phyloP scores from a whole-genome alignment of 179 eudicot species.

The Drosera spatulata region DNA sequence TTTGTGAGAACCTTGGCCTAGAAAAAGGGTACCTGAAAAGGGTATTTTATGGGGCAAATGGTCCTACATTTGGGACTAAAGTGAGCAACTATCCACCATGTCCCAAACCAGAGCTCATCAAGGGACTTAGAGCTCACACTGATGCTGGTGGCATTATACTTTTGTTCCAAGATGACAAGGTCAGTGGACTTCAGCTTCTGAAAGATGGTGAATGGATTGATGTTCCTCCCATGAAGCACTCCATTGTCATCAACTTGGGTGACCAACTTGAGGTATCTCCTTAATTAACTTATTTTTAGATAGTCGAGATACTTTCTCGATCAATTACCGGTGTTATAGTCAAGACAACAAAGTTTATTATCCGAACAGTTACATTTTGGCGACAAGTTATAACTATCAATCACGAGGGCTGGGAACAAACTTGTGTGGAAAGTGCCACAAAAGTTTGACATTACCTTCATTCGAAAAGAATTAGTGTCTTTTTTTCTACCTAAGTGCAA shows the following conservation, averaged over 20 bases:
- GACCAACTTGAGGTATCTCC: slow-evolving; percentile 36
- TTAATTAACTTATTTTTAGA: not conserved
- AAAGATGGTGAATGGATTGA: slow-evolving; percentile 6
- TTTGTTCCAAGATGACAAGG: slow-evolving; percentile 10
- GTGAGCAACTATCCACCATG: slow-evolving; percentile 8
- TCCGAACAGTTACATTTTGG: too few species aligned
- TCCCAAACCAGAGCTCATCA: slow-evolving; percentile 2
- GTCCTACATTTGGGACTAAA: slow-evolving; percentile 4
- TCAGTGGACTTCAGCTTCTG: slow-evolving; percentile 8
- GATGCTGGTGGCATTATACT: slow-evolving; percentile 1
- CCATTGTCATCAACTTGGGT: slow-evolving; percentile 24
- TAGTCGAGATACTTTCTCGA: not conserved
- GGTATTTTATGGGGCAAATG: slow-evolving; percentile 1
- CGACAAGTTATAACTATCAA: too few species aligned
- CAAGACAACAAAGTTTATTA: too few species aligned
- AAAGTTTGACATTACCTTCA: too few species aligned
- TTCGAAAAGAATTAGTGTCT: too few species aligned
- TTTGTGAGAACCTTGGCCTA: slow-evolving; percentile 25
- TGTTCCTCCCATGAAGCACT: slow-evolving; percentile 1
- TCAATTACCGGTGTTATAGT: too few species aligned
- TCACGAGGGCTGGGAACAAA: too few species aligned
- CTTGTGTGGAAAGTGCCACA: too few species aligned
- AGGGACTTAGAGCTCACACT: slow-evolving; percentile 3
- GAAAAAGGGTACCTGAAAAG: slow-evolving; percentile 31
- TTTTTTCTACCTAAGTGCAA: too few species aligned